These are phyloP conservation scores for Pichia sp. DNA, from an alignment of 1,139 yeast species.

Conservation along the genomic window DNA sequence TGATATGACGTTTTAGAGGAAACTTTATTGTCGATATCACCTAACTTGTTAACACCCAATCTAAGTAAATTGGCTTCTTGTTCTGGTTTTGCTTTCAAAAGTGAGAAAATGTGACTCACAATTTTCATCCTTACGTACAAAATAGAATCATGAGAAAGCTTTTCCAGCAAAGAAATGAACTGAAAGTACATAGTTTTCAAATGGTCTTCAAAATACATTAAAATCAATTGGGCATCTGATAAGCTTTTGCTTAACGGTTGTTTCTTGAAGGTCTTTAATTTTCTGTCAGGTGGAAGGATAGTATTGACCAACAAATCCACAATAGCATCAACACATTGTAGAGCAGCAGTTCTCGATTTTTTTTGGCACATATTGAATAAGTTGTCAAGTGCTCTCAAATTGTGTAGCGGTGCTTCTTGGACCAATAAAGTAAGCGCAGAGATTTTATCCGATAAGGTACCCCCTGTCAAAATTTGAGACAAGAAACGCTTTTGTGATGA, in stretches of 20 bases:
- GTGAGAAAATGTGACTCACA: conserved; percentile 70
- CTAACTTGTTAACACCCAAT: conserved; percentile 87
- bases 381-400: conserved; percentile 76
- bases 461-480: conserved; percentile 81
- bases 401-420: conserved; percentile 94
- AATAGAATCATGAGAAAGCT: conserved; percentile 84
- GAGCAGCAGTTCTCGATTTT: conserved; percentile 89
- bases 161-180: conserved; percentile 66
- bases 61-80: conserved; percentile 90
- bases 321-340: conserved; percentile 84
- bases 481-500: conserved; percentile 85
- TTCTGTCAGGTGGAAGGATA: conserved; percentile 72
- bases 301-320: conserved; percentile 80
- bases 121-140: conserved; percentile 80
- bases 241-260: conserved; percentile 55
- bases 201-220: conserved; percentile 86
- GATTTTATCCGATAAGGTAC: conserved; percentile 94
- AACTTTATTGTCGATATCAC: conserved; percentile 88
- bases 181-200: conserved; percentile 72
- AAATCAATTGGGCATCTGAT: conserved; percentile 53
- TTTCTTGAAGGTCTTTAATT: conserved; percentile 72
- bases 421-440: conserved; percentile 88
- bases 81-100: conserved; percentile 84
- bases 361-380: conserved; percentile 76
- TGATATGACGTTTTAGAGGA: conserved; percentile 84